phyloP scores from a whole-genome alignment of 2,329 filamentous ascomycete species.

The Colletotrichum cuscutae region DNA sequence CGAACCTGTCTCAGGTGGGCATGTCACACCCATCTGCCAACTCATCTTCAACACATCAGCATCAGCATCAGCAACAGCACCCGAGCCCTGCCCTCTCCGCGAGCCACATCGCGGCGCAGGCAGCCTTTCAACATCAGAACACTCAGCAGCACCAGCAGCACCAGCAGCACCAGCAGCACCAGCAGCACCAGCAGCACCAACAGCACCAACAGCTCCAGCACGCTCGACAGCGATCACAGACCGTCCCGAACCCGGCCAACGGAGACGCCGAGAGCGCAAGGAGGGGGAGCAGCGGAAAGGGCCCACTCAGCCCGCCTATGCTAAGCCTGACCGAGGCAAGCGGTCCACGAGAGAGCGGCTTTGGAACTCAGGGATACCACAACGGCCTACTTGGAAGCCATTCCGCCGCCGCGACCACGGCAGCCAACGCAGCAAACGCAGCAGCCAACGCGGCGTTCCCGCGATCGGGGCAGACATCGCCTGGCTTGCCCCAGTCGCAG shows the following conservation, averaged over 20 bases:
- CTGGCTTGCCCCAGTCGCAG: constrained; percentile 49
- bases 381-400: constrained; percentile 71
- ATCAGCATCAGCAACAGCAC: constrained; percentile 26
- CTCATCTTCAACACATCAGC: constrained; percentile 20
- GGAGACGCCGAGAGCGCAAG: constrained; percentile 41
- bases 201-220: constrained; percentile 58
- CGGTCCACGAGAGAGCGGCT: constrained; percentile 66
- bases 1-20: constrained; percentile 63
- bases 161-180: constrained; percentile 58
- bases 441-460: constrained; percentile 81
- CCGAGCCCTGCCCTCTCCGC: constrained; percentile 60
- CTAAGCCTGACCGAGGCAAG: constrained; percentile 74
- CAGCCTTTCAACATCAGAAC: constrained; percentile 73
- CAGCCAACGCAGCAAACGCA: constrained; percentile 73
- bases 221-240: constrained; percentile 77
- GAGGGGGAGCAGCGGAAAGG: constrained; percentile 56
- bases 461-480: constrained; percentile 67
- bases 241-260: constrained; percentile 66
- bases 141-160: constrained; percentile 42
- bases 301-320: constrained; percentile 69
- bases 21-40: constrained; percentile 54
- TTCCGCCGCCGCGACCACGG: constrained; percentile 74
- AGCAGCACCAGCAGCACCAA: constrained; percentile 40
- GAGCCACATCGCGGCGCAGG: constrained; percentile 85
- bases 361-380: constrained; percentile 63